These are phyloP conservation scores for Cylindrotheca fusiformis DNA, from an alignment of 108 stramenopile genomes.

Conservation along the genomic window DNA sequence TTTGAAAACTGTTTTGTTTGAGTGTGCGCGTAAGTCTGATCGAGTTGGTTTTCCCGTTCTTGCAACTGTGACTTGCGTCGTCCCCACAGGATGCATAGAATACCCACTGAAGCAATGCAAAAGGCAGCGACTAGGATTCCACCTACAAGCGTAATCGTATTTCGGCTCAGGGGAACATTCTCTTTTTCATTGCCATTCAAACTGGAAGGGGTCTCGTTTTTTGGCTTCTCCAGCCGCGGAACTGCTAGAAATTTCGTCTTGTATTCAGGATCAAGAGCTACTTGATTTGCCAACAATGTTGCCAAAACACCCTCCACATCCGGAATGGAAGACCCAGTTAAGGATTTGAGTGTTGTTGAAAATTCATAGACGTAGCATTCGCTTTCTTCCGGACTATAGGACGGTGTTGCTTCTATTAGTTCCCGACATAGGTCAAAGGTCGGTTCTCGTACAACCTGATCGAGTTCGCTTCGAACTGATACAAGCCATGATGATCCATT, in stretches of 20 bases:
- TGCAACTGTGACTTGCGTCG: conserved; percentile 11
- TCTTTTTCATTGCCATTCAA: conserved; percentile 2
- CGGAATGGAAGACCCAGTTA: background rate
- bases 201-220: background rate
- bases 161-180: background rate
- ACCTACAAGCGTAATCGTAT: conserved; percentile 35
- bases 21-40: background rate
- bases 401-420: background rate
- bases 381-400: no score
- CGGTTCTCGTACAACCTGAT: background rate
- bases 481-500: conserved; percentile 30
- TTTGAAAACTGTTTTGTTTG: background rate
- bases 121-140: conserved; percentile 34
- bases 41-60: conserved; percentile 6
- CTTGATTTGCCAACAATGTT: background rate
- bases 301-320: background rate
- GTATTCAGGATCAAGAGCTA: background rate
- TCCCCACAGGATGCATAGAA: conserved; percentile 18
- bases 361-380: background rate
- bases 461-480: conserved; percentile 8
- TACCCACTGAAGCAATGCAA: conserved; percentile 21
- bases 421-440: background rate
- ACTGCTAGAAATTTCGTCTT: background rate
- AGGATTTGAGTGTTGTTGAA: background rate
- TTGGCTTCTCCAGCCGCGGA: background rate